Evolutionary conservation across 208 protist species (phyloP), one percentile per base, ranked within the genome.

Genomic region (Lotmaria passim): DNA sequence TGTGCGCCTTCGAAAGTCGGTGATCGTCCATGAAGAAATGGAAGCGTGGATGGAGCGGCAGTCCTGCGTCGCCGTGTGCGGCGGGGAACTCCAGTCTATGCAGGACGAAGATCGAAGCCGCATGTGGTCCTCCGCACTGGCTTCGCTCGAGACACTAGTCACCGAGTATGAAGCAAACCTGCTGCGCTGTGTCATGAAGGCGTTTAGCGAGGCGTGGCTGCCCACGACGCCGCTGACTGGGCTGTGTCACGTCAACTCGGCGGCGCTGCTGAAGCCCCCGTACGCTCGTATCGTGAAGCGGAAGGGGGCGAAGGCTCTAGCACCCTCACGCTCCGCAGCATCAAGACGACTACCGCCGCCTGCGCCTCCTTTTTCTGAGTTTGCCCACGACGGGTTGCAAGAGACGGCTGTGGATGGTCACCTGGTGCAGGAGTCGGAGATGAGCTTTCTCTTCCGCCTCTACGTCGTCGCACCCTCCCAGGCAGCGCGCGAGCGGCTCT

Each of bases 111-210:
- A 7, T 28, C 30, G 38, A 14, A 0, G 38, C 1, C n/a, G n/a
- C 1, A 5, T 38, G 10, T 60, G 57, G 68, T 0, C 11, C 2
- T 31, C 57, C 14, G 31, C 28, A 23, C 50, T 67, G 48, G 21
- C 38, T n/a, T 26, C 28, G 34, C 24, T 62, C 12, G 34, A 62
- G 14, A 19, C 67, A 3, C 44, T 74, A 2, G 43, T 74, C 17
- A 48, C 48, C 15, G 67, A 69, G 51, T 64, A 74, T 41, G 53
- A 67, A 26, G 26, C 14, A 28, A 43, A 17, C 17, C 23, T 73
- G 15, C 41, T 79, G 60, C 21, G 15, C 0, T 21, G 28, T 24
- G 68, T 70, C 26, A 67, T 79, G 60, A 60, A 69, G 15, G 68
- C 30, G 10, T 19, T 70, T 26, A 33, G 24, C 0, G 74, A 44